These are phyloP conservation scores for Malassezia equina DNA, from an alignment of 1,284 basidiomycete genomes.

Conservation along the genomic window DNA sequence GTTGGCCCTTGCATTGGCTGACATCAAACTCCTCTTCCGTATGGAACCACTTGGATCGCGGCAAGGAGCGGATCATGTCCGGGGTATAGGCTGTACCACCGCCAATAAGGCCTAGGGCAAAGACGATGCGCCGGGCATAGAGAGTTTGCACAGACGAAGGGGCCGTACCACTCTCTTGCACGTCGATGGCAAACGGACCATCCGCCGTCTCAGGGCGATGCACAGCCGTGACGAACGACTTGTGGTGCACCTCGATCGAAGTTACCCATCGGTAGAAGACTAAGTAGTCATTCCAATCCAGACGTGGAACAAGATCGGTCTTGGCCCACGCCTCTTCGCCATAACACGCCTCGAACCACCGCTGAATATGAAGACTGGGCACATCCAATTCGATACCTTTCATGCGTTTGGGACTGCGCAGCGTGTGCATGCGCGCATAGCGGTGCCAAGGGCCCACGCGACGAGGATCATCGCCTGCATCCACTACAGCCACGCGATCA, in stretches of 20 bases:
- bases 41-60: slow-evolving; percentile 1
- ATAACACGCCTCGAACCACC: slow-evolving; percentile 13
- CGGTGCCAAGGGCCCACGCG: slow-evolving; percentile 10
- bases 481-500: slow-evolving; percentile 6
- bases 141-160: not conserved
- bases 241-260: not conserved
- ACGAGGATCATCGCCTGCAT: slow-evolving; percentile 3
- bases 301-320: slow-evolving; percentile 6
- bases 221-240: not conserved
- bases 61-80: not conserved
- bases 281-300: slow-evolving; percentile 13
- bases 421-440: slow-evolving; percentile 10
- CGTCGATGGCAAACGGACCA: slow-evolving; percentile 4
- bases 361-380: slow-evolving; percentile 10
- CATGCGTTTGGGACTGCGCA: slow-evolving; percentile 12
- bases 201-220: not conserved
- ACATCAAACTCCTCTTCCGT: slow-evolving; percentile 12
- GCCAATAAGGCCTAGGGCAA: slow-evolving; percentile 6
- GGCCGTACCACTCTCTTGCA: not conserved
- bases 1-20: not conserved
- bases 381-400: slow-evolving; percentile 13
- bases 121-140: slow-evolving; percentile 5
- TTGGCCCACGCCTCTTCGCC: slow-evolving; percentile 7
- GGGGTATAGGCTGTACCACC: slow-evolving; percentile 2
- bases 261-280: slow-evolving; percentile 12